Evolutionary conservation across 768 basidiomycete species (phyloP).

Genomic region (Leucogyrophana mollusca): DNA sequence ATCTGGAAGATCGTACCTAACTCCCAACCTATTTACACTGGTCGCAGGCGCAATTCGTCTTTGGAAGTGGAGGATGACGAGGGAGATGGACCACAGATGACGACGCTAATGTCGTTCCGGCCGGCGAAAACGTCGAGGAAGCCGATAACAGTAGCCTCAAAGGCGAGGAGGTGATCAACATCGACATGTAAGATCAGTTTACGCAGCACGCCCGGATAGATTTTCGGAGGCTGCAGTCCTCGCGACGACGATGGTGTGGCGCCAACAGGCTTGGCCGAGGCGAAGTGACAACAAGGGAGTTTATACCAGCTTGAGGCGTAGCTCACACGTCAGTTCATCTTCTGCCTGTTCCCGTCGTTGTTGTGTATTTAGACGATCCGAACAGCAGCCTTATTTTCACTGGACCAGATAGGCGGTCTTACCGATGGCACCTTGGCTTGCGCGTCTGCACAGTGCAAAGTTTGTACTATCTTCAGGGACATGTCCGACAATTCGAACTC

Average conservation of each 20-base stretch:
- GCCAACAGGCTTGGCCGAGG: constrained; percentile 3
- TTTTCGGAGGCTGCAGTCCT: constrained; percentile 3
- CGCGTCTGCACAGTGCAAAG: background rate
- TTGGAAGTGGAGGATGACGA: background rate
- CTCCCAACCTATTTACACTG: background rate
- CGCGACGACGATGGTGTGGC: constrained; percentile 5
- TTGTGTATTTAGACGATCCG: background rate
- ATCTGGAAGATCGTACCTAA: background rate
- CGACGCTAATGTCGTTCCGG: background rate
- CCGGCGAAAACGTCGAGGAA: constrained; percentile 1
- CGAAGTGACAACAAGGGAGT: constrained; percentile 5
- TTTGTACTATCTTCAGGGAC: background rate
- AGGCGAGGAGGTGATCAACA: constrained; percentile 1
- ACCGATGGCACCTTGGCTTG: background rate
- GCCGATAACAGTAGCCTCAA: background rate
- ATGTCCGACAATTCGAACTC: background rate
- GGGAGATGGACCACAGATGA: background rate
- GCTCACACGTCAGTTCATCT: constrained; percentile 1
- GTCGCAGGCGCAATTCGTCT: background rate
- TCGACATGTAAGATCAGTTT: constrained; percentile 9
- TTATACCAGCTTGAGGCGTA: constrained; percentile 2
- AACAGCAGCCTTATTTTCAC: background rate
- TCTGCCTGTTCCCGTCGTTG: background rate
- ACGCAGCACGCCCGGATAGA: constrained; percentile 6
- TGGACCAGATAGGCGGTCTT: background rate